Percentiles rank a stretch among this genome's conserved stretches.
phyloP scores from a whole-genome alignment of 805 yeast genomes.

The Brettanomyces naardenensis region DNA sequence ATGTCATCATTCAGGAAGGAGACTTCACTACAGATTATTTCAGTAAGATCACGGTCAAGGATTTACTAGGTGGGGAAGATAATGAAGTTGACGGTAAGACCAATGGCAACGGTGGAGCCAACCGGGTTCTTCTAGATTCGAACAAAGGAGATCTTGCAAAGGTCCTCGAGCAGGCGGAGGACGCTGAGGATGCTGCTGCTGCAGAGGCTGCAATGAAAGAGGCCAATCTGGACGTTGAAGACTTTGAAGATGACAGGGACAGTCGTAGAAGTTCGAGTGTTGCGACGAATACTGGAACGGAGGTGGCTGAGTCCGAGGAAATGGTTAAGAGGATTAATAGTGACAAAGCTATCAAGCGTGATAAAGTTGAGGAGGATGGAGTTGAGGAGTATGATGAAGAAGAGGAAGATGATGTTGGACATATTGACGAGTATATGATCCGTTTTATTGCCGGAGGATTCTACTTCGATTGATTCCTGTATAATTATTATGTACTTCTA shows the following conservation, averaged over 20 bases:
- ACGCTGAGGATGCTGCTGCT: conserved; percentile 83
- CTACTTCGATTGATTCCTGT: conserved; percentile 33
- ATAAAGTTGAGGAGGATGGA: conserved; percentile 19
- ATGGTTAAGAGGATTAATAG: conserved; percentile 11
- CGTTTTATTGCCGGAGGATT: conserved; percentile 79
- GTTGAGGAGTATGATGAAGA: conserved; percentile 29
- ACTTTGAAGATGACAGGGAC: conserved; percentile 51
- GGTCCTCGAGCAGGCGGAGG: conserved; percentile 86
- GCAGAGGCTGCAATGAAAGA: conserved; percentile 86
- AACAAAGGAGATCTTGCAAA: conserved; percentile 21
- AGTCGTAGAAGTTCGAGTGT: conserved; percentile 17
- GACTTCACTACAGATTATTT: conserved; percentile 97
- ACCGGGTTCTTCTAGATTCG: conserved; percentile 11
- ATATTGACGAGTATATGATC: conserved; percentile 95
- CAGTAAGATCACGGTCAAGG: conserved; percentile 78
- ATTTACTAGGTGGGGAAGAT: conserved; percentile 58
- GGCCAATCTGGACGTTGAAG: conserved; percentile 76
- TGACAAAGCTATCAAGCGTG: conserved; percentile 8
- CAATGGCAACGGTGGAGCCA: conserved; percentile 40
- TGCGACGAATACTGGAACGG: conserved; percentile 9
- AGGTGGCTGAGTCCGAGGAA: conserved; percentile 13
- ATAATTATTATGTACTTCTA: not conserved
- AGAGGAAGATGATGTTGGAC: conserved; percentile 61
- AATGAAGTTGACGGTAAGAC: conserved; percentile 15
- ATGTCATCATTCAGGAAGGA: conserved; percentile 94